phyloP scores from a whole-genome alignment of 371 early-diverging fungal species.

The Rozella allomycis region DNA sequence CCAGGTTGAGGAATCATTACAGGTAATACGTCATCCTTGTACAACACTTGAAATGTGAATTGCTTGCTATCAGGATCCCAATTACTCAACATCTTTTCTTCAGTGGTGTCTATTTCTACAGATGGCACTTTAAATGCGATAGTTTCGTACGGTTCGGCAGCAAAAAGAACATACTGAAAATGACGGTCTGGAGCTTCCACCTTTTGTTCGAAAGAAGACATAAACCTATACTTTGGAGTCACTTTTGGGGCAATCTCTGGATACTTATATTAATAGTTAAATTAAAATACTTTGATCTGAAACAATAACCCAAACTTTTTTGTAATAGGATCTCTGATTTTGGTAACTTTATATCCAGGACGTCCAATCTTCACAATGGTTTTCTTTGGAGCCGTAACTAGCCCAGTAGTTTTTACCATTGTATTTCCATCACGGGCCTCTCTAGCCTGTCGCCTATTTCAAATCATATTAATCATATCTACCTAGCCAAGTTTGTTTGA shows the following conservation, averaged over 20 bases:
- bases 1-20: too few species aligned
- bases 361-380: conserved; percentile 69
- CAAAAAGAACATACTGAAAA: conserved; percentile 78
- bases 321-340: conserved; percentile 66
- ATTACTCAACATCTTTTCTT: conserved; percentile 65
- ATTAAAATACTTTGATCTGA: too few species aligned
- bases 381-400: conserved; percentile 7
- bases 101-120: conserved; percentile 61
- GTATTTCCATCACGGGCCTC: conserved; percentile 50
- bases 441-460: conserved; percentile 72
- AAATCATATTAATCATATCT: too few species aligned
- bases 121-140: conserved; percentile 84
- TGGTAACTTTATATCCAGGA: conserved; percentile 91
- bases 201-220: conserved; percentile 90
- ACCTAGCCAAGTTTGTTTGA: conserved; percentile 78
- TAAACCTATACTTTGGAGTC: conserved; percentile 74
- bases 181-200: conserved; percentile 68
- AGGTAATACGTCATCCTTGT: too few species aligned
- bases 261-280: too few species aligned
- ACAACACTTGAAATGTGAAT: conserved; percentile 80
- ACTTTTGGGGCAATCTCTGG: conserved; percentile 60
- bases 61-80: conserved; percentile 81
- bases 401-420: not conserved
- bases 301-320: conserved; percentile 75
- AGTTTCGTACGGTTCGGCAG: conserved; percentile 92